These are phyloP conservation scores for Dryadomyces quercivorus DNA, from an alignment of 2,329 filamentous ascomycete species.

Conservation along the genomic window DNA sequence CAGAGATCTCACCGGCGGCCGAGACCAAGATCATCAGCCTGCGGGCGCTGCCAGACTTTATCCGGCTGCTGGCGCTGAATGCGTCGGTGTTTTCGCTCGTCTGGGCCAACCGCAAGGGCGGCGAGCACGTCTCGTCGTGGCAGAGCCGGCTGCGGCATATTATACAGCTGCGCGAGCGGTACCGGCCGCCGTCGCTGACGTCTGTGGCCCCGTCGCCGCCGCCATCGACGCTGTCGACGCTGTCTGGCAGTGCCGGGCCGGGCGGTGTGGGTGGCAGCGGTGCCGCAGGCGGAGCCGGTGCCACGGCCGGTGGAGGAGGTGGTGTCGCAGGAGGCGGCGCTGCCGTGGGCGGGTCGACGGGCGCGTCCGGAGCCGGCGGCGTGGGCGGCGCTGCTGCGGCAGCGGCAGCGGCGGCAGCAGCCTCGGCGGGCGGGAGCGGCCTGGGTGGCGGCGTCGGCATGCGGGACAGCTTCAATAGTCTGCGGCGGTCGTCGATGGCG, in stretches of 20 bases:
- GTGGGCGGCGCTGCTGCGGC: not conserved
- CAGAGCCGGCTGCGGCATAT: conserved; percentile 77
- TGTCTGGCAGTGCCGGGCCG: conserved; percentile 1
- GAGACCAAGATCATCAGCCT: conserved; percentile 83
- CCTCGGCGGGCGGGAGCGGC: conserved; percentile 2
- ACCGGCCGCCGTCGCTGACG: conserved; percentile 30
- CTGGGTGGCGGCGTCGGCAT: conserved; percentile 23
- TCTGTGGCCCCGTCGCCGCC: conserved; percentile 18
- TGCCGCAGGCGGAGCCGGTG: conserved; percentile 18
- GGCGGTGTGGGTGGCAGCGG: conserved; percentile 10
- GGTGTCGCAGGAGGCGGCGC: conserved; percentile 4
- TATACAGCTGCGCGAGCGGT: conserved; percentile 62
- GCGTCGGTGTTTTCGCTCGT: conserved; percentile 87
- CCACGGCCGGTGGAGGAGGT: not conserved
- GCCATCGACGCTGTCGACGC: conserved; percentile 11
- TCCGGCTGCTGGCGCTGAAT: conserved; percentile 81
- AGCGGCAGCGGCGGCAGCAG: conserved; percentile 13
- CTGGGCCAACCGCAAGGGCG: conserved; percentile 67
- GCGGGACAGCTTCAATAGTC: conserved; percentile 47
- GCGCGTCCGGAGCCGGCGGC: not conserved
- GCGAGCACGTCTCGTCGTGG: conserved; percentile 84
- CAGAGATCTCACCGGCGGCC: conserved; percentile 79
- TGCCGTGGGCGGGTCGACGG: not conserved
- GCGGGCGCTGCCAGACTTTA: conserved; percentile 69
- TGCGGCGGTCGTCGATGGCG: conserved; percentile 51